A percentile compares a stretch with the other conserved stretches of the same genome.
Evolutionary conservation across 2,329 filamentous ascomycete species (phyloP).

Genomic region (Ascochyta koolunga): DNA sequence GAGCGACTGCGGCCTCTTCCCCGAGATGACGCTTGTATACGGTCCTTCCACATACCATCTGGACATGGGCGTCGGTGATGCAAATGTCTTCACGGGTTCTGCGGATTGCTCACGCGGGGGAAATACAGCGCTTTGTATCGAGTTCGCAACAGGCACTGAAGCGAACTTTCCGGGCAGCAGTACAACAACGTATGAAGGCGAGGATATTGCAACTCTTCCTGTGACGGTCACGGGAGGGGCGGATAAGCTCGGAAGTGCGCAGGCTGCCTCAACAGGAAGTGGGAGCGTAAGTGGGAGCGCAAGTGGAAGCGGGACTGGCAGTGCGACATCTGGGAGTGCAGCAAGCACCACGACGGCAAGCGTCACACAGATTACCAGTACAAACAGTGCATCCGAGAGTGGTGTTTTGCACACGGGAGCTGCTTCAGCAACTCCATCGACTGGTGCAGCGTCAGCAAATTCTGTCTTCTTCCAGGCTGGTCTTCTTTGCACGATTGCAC

Average conservation of each 20-base stretch:
- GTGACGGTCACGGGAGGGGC: slow-evolving; percentile 24
- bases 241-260: slow-evolving; percentile 20
- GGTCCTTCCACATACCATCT: slow-evolving; percentile 30
- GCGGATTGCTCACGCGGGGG: slow-evolving; percentile 23
- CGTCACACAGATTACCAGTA: slow-evolving; percentile 1
- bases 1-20: slow-evolving; percentile 30
- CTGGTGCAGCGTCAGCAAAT: slow-evolving; percentile 16
- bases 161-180: slow-evolving; percentile 35
- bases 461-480: slow-evolving; percentile 6
- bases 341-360: slow-evolving; percentile 7
- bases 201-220: slow-evolving; percentile 1
- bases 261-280: slow-evolving; percentile 4
- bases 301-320: background rate
- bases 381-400: slow-evolving; percentile 1
- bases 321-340: slow-evolving; percentile 1
- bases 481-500: slow-evolving; percentile 13
- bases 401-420: slow-evolving; percentile 3
- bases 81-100: slow-evolving; percentile 23
- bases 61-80: slow-evolving; percentile 25
- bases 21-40: slow-evolving; percentile 23
- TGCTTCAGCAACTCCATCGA: slow-evolving; percentile 6
- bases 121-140: slow-evolving; percentile 25
- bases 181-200: slow-evolving; percentile 24
- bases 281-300: background rate
- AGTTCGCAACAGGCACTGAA: slow-evolving; percentile 27